Conservation (phyloP, 352 stramenopile species). For the Pythium coloratum region DNA sequence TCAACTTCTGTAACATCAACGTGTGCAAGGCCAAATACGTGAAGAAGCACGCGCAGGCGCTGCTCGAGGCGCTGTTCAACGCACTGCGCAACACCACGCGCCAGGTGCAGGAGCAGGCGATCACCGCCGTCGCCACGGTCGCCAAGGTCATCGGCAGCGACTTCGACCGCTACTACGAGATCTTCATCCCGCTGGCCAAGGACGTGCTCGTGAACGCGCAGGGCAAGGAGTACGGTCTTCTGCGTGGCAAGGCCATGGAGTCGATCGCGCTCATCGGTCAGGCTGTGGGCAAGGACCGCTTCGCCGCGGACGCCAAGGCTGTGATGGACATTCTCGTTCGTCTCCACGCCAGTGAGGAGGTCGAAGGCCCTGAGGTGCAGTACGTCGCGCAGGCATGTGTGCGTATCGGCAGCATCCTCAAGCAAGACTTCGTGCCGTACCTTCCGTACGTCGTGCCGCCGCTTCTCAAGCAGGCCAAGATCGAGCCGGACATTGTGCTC, state of each 20-base stretch:
- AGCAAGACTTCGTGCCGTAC: slow-evolving; percentile 87
- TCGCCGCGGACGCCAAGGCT: slow-evolving; percentile 73
- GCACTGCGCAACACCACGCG: slow-evolving; percentile 70
- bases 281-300: slow-evolving; percentile 84
- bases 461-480: slow-evolving; percentile 80
- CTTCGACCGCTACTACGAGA: slow-evolving; percentile 81
- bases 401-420: slow-evolving; percentile 84
- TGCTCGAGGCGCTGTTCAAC: slow-evolving; percentile 83
- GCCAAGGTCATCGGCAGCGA: slow-evolving; percentile 81
- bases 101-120: slow-evolving; percentile 86
- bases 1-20: slow-evolving; percentile 87
- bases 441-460: slow-evolving; percentile 79
- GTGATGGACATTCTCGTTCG: slow-evolving; percentile 87
- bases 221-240: slow-evolving; percentile 75
- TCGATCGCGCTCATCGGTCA: slow-evolving; percentile 87
- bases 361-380: slow-evolving; percentile 77
- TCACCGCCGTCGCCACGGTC: slow-evolving; percentile 83
- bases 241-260: slow-evolving; percentile 88
- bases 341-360: slow-evolving; percentile 67
- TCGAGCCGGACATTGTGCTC: slow-evolving; percentile 81
- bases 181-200: slow-evolving; percentile 88
- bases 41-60: slow-evolving; percentile 52
- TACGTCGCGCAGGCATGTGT: slow-evolving; percentile 88
- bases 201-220: slow-evolving; percentile 76
- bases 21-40: slow-evolving; percentile 84